A percentile compares a stretch with the other conserved stretches of the same genome.
phyloP scores from a whole-genome alignment of 805 yeast genomes.

The Saccharomyces kudriavzevii region DNA sequence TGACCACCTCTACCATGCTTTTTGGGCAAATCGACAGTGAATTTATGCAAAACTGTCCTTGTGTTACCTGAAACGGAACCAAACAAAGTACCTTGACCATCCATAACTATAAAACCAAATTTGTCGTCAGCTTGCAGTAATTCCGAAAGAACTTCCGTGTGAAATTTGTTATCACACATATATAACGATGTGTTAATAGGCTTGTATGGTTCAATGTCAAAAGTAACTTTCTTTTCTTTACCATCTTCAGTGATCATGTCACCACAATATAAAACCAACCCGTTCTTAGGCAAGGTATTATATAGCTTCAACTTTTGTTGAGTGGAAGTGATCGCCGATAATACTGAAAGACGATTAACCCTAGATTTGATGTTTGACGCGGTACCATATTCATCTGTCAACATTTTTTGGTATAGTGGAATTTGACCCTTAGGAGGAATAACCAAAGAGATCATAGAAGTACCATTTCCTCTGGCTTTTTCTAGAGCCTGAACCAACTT shows the following conservation, averaged over 20 bases:
- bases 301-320: conserved; percentile 92
- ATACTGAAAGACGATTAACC: conserved; percentile 89
- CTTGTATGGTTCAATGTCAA: conserved; percentile 97
- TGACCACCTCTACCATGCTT: conserved; percentile 99
- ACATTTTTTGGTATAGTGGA: conserved; percentile 76
- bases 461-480: conserved; percentile 95
- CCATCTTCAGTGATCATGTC: conserved; percentile 96
- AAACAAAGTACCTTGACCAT: conserved; percentile 96
- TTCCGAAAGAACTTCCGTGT: conserved; percentile 93
- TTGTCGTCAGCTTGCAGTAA: conserved; percentile 90
- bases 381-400: conserved; percentile 97
- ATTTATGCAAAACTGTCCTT: conserved; percentile 91
- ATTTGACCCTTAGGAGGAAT: conserved; percentile 95
- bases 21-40: conserved; percentile 95
- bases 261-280: conserved; percentile 95
- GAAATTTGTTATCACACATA: conserved; percentile 96
- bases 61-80: conserved; percentile 96
- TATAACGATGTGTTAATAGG: conserved; percentile 96
- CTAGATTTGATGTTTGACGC: conserved; percentile 97
- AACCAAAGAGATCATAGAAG: conserved; percentile 95
- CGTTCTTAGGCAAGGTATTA: conserved; percentile 85
- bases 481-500: conserved; percentile 84
- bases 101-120: conserved; percentile 98
- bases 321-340: conserved; percentile 95
- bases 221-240: conserved; percentile 90